Percentiles rank a stretch among this genome's conserved stretches.
Conservation (phyloP, 495 filamentous ascomycete species). For the Wilcoxina mikolae region DNA sequence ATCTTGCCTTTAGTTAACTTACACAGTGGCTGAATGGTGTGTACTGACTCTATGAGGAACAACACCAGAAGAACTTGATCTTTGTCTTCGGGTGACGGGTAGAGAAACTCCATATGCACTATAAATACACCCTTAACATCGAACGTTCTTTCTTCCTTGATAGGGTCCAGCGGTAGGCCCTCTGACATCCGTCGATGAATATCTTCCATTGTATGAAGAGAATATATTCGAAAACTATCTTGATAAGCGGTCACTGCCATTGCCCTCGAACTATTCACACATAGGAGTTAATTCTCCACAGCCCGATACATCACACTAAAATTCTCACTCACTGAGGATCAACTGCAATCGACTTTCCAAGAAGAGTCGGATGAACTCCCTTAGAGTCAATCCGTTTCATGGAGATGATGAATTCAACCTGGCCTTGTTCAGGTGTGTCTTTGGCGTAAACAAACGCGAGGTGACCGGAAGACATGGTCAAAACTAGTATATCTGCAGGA, state of each 20-base stretch:
- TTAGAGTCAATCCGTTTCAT: conserved; percentile 43
- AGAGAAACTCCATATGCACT: conserved; percentile 74
- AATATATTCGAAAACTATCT: conserved; percentile 46
- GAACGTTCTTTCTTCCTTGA: conserved; percentile 41
- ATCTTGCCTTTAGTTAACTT: not conserved
- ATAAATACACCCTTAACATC: conserved; percentile 56
- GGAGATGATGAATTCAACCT: conserved; percentile 45
- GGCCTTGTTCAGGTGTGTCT: conserved; percentile 31
- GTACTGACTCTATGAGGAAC: conserved; percentile 40
- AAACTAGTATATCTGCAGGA: conserved; percentile 61
- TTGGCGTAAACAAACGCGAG: conserved; percentile 56
- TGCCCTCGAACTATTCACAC: conserved; percentile 40
- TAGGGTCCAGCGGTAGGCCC: conserved; percentile 31
- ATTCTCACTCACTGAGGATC: conserved; percentile 48
- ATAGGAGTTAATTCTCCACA: not conserved
- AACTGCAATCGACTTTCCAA: conserved; percentile 66
- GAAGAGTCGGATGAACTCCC: conserved; percentile 40
- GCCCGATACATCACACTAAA: not conserved
- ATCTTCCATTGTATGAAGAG: conserved; percentile 38
- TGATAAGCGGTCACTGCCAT: conserved; percentile 50
- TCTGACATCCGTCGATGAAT: conserved; percentile 33
- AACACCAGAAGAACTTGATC: conserved; percentile 62
- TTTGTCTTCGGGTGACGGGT: conserved; percentile 48
- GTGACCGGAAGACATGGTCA: conserved; percentile 54
- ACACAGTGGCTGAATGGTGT: not conserved